These are phyloP conservation scores for Tulasnella calospora DNA, from an alignment of 768 basidiomycete species.

Conservation along the genomic window DNA sequence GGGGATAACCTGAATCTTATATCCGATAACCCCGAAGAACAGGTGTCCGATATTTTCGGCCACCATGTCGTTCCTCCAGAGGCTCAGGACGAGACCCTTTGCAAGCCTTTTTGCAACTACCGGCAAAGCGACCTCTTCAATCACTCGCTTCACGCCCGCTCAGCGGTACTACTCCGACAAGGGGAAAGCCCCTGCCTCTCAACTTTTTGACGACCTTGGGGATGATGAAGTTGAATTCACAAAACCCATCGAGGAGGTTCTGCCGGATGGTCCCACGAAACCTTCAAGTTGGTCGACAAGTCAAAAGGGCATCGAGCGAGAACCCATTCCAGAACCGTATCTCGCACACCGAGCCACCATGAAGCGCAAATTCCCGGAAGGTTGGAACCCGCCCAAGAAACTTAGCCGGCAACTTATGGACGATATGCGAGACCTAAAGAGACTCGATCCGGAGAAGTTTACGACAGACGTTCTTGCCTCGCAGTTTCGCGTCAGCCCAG, in stretches of 20 bases:
- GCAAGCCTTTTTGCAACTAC: not conserved
- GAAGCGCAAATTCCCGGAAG: slow-evolving; percentile 28
- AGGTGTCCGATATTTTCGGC: not conserved
- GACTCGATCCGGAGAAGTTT: slow-evolving; percentile 58
- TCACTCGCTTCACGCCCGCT: not conserved
- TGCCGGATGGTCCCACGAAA: not conserved
- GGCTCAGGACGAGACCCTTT: not conserved
- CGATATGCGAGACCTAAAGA: slow-evolving; percentile 62
- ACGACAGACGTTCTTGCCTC: slow-evolving; percentile 64
- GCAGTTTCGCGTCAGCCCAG: slow-evolving; percentile 72
- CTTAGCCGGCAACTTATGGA: slow-evolving; percentile 82
- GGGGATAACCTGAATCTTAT: not conserved
- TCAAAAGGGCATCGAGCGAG: slow-evolving; percentile 8
- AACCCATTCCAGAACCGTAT: slow-evolving; percentile 8
- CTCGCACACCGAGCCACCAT: slow-evolving; percentile 22
- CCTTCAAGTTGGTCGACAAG: not conserved
- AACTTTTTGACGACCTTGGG: not conserved
- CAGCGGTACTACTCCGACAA: not conserved
- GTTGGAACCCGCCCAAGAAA: slow-evolving; percentile 74
- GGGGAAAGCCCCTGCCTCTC: not conserved
- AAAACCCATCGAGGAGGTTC: slow-evolving; percentile 16
- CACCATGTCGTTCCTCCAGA: not conserved
- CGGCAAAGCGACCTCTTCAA: not conserved
- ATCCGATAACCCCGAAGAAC: not conserved
- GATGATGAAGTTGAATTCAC: slow-evolving; percentile 8